These are phyloP conservation scores for Basidiobolus heterosporus DNA, from an alignment of 371 early-diverging fungal species.

Conservation along the genomic window DNA sequence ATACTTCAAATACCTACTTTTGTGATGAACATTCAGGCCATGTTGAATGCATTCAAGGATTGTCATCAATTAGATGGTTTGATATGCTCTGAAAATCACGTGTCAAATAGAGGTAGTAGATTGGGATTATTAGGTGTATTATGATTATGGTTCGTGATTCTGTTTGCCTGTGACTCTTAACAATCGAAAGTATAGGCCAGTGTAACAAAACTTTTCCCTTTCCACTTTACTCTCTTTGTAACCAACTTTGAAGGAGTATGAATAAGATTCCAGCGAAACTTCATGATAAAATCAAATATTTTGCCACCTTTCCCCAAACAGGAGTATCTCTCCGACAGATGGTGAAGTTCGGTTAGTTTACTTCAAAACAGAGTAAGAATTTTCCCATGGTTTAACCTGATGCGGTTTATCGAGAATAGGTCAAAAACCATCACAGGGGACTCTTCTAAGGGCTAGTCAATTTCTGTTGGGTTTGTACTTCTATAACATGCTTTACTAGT, in stretches of 20 bases:
- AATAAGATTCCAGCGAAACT: constrained; percentile 33
- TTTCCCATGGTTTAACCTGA: background rate
- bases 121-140: too few species aligned
- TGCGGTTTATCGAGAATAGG: constrained; percentile 32
- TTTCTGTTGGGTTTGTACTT: constrained; percentile 52
- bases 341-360: constrained; percentile 69
- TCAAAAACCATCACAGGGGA: constrained; percentile 61
- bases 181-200: too few species aligned
- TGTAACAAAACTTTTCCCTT: too few species aligned
- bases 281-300: constrained; percentile 50
- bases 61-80: too few species aligned
- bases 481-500: background rate
- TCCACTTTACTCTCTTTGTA: too few species aligned
- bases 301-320: constrained; percentile 71
- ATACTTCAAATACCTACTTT: too few species aligned
- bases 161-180: too few species aligned
- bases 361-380: background rate
- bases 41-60: too few species aligned
- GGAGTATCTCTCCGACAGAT: constrained; percentile 81
- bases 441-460: constrained; percentile 75
- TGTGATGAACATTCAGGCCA: too few species aligned
- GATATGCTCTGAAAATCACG: too few species aligned
- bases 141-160: too few species aligned
- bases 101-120: too few species aligned
- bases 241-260: background rate